These are phyloP conservation scores for Auricularia sp. DNA, from an alignment of 768 basidiomycete genomes.

Conservation along the genomic window DNA sequence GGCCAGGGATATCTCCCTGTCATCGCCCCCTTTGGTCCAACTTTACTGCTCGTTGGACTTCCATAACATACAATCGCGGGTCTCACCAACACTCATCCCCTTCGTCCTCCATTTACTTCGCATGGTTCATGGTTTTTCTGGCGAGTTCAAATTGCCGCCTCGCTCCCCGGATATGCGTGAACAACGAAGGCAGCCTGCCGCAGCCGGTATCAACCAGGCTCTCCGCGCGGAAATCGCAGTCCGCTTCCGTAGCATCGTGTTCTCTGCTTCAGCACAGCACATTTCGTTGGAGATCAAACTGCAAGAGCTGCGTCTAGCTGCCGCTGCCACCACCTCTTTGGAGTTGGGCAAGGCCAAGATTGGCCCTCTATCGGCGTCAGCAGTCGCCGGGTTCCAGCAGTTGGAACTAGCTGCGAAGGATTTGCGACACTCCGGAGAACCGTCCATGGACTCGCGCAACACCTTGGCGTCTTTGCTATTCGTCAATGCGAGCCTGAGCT, in stretches of 20 bases:
- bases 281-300: not conserved
- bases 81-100: conserved; percentile 49
- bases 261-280: not conserved
- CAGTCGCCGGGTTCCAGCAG: not conserved
- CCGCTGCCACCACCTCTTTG: not conserved
- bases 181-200: not conserved
- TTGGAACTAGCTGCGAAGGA: conserved; percentile 40
- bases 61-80: conserved; percentile 30
- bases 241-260: not conserved
- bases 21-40: conserved; percentile 12
- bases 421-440: conserved; percentile 26
- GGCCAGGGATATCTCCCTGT: conserved; percentile 1
- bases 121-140: conserved; percentile 15
- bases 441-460: conserved; percentile 36
- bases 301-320: not conserved
- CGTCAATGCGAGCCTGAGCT: conserved; percentile 34
- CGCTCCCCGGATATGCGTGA: not conserved
- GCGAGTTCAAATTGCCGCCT: not conserved
- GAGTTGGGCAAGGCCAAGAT: not conserved
- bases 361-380: conserved; percentile 24
- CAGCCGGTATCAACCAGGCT: not conserved
- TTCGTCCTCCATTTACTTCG: conserved; percentile 50
- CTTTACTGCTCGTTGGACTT: conserved; percentile 25
- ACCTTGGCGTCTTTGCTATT: conserved; percentile 53
- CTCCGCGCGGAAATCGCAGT: not conserved